phyloP scores from a whole-genome alignment of 805 yeast species.

The Lipomyces yamadae region DNA sequence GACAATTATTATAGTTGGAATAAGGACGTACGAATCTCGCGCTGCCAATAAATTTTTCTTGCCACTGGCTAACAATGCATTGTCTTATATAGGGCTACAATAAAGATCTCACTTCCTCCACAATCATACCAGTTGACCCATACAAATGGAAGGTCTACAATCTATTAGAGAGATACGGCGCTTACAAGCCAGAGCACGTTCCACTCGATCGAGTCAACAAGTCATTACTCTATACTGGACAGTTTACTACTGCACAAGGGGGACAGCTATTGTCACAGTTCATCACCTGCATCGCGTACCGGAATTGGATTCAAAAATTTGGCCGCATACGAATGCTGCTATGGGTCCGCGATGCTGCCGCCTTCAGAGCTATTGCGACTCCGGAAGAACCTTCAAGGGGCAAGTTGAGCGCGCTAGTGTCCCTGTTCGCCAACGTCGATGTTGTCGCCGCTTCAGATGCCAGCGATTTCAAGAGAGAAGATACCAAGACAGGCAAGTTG shows the following conservation, averaged over 20 bases:
- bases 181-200: constrained; percentile 50
- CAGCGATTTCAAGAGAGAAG: constrained; percentile 27
- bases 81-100: constrained; percentile 25
- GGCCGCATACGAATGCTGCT: constrained; percentile 77
- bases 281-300: constrained; percentile 66
- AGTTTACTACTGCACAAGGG: constrained; percentile 60
- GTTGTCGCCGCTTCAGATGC: constrained; percentile 57
- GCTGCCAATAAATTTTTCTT: background rate
- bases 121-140: constrained; percentile 55
- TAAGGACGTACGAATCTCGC: constrained; percentile 1
- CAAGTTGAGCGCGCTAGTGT: constrained; percentile 64
- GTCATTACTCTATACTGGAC: constrained; percentile 62
- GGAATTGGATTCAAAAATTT: constrained; percentile 74
- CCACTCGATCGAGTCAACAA: constrained; percentile 54
- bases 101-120: constrained; percentile 23
- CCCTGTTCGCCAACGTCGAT: constrained; percentile 65
- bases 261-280: constrained; percentile 78
- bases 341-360: constrained; percentile 66
- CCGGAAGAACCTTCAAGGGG: constrained; percentile 58
- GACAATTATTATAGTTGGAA: constrained; percentile 42
- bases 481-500: background rate
- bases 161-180: constrained; percentile 52
- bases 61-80: constrained; percentile 9
- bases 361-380: constrained; percentile 63
- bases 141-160: constrained; percentile 69